A percentile compares a stretch with the other conserved stretches of the same genome.
phyloP scores from a whole-genome alignment of 768 basidiomycete genomes.

The Lactarius sanguifluus region DNA sequence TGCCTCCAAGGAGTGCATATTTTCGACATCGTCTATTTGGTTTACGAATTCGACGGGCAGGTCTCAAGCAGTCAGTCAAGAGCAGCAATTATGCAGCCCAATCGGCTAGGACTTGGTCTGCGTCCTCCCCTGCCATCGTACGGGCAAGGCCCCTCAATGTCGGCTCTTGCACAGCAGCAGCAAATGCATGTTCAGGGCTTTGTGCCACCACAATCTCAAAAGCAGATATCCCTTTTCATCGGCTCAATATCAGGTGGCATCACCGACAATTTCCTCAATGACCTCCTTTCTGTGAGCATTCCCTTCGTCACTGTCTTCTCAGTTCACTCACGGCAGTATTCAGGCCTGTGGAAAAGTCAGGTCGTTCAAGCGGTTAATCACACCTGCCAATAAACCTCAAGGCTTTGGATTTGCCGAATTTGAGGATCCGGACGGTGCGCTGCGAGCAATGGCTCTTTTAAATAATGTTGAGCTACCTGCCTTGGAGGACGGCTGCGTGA shows the following conservation, averaged over 20 bases:
- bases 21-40: background rate
- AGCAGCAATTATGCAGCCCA: conserved; percentile 54
- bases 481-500: conserved; percentile 56
- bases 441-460: conserved; percentile 68
- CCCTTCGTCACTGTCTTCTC: background rate
- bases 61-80: background rate
- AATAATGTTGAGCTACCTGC: conserved; percentile 65
- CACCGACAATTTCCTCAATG: conserved; percentile 76
- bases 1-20: background rate
- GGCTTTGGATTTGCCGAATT: conserved; percentile 97
- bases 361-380: conserved; percentile 90
- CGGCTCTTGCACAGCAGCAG: conserved; percentile 86
- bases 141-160: conserved; percentile 91
- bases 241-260: conserved; percentile 95
- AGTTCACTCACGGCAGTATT: background rate
- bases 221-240: conserved; percentile 79
- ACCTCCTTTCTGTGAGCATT: conserved; percentile 68
- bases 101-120: conserved; percentile 79
- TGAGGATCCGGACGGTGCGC: conserved; percentile 88
- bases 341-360: conserved; percentile 89
- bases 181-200: conserved; percentile 59
- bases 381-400: conserved; percentile 90
- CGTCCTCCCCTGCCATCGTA: conserved; percentile 84
- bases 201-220: conserved; percentile 65
- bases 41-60: background rate